Evolutionary conservation across 2,329 filamentous ascomycete species (phyloP), one percentile per base, ranked within the genome.

Genomic region (Leptodontidium sp.): DNA sequence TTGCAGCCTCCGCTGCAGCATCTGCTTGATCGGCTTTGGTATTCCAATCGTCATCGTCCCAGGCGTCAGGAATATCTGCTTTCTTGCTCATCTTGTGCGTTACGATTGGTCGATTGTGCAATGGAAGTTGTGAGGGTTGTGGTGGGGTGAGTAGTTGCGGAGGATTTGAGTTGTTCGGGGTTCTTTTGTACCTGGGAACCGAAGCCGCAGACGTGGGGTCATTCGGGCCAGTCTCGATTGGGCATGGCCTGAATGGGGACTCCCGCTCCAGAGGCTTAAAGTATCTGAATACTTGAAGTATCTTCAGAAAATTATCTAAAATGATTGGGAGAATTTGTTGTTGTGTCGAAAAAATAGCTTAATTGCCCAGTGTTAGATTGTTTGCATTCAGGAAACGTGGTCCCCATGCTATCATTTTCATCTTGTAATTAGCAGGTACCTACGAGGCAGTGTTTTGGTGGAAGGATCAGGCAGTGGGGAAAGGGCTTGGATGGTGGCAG

Each of bases 41-140:
- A 79, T 95, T 93, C 94, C 94, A 98, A 77, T 97, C 93, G 24
- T 59, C 57, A 75, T 97, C 90, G 72, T 83, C 93, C 95, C 95
- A 98, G 24, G 93, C 94, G 79, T 94, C 88, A 47, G 92, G 90
- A 68, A 91, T 80, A 26, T 80, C 80, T 59, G 74, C 72, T 75
- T 84, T 82, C 82, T 77, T 78, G 69, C 67, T 72, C 77, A 79
- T 78, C n/a, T 14, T 66, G 24, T 53, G 32, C 6, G 43, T 14
- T 45, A 15, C 15, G 17, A 53, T 47, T 29, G 12, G 50, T 15
- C 4, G 35, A 32, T 57, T 65, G 15, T 35, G 24, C 35, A 32
- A 15, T 35, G 24, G 24, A 32, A 15, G 26, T 49, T 57, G 45
- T 45, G 15, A 24, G 24, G 66, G 24, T 24, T 24, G 47, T 15